phyloP scores from a whole-genome alignment of 805 yeast genomes.

The Aciculoconidium aculeatum region DNA sequence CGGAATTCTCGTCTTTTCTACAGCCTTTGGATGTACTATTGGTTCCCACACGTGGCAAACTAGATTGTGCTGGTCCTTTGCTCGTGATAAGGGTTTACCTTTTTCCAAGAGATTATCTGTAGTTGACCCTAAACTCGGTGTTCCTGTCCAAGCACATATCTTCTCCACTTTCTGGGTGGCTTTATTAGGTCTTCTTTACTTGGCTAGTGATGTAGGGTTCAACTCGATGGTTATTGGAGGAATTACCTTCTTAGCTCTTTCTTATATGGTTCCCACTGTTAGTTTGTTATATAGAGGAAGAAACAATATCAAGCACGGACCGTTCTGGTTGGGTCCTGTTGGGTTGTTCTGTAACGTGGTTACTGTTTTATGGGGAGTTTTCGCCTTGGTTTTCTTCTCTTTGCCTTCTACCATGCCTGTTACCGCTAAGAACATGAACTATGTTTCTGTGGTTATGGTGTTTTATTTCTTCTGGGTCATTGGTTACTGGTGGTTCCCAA shows the following conservation, averaged over 20 bases:
- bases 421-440: slow-evolving; percentile 23
- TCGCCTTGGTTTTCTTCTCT: slow-evolving; percentile 34
- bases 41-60: slow-evolving; percentile 41
- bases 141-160: slow-evolving; percentile 36
- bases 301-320: slow-evolving; percentile 33
- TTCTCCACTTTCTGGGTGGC: slow-evolving; percentile 29
- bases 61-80: slow-evolving; percentile 38
- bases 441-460: slow-evolving; percentile 21
- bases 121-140: slow-evolving; percentile 32
- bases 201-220: slow-evolving; percentile 35
- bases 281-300: slow-evolving; percentile 33
- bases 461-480: slow-evolving; percentile 29
- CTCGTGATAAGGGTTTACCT: slow-evolving; percentile 41
- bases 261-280: slow-evolving; percentile 31
- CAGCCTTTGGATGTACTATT: slow-evolving; percentile 35
- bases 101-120: slow-evolving; percentile 32
- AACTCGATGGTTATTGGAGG: slow-evolving; percentile 35
- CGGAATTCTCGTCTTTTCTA: slow-evolving; percentile 28
- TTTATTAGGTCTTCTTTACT: slow-evolving; percentile 30
- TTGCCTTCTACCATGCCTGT: slow-evolving; percentile 31
- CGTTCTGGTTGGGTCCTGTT: slow-evolving; percentile 36
- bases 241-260: slow-evolving; percentile 32
- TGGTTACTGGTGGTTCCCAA: slow-evolving; percentile 40
- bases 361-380: slow-evolving; percentile 29
- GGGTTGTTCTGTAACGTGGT: slow-evolving; percentile 30